phyloP scores from a whole-genome alignment of 352 stramenopile genomes.

The Phytopythium ostracodes region DNA sequence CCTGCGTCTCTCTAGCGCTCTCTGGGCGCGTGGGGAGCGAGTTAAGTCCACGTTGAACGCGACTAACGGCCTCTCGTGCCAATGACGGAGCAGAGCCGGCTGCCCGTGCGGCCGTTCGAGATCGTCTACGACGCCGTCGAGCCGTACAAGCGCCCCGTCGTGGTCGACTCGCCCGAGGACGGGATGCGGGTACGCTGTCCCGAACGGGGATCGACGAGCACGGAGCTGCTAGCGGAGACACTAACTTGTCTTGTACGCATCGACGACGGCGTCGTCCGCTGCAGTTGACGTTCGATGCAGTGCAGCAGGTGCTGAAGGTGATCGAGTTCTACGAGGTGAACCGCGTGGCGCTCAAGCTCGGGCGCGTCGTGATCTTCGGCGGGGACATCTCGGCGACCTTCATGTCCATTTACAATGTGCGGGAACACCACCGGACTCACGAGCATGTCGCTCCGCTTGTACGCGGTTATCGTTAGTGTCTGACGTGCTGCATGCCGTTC shows the following conservation, averaged over 20 bases:
- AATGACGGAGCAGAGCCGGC: conserved; percentile 33
- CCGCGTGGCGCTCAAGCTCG: conserved; percentile 72
- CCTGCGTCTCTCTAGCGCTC: no score
- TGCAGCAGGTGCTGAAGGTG: conserved; percentile 59
- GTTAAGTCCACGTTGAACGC: not conserved
- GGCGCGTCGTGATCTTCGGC: conserved; percentile 79
- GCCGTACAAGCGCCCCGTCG: conserved; percentile 54
- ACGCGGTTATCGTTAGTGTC: not conserved
- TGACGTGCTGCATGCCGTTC: not conserved
- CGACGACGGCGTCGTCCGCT: not conserved
- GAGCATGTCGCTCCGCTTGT: no score
- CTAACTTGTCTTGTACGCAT: not conserved
- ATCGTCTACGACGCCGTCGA: conserved; percentile 69
- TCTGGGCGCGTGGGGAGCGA: not conserved
- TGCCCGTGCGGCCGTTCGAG: conserved; percentile 71
- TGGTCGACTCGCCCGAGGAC: conserved; percentile 70
- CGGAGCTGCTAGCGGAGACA: not conserved
- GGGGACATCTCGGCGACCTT: conserved; percentile 75
- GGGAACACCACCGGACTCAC: not conserved
- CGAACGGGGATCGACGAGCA: not conserved
- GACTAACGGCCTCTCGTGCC: not conserved
- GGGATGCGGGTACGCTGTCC: conserved; percentile 41
- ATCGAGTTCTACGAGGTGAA: conserved; percentile 85
- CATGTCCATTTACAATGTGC: conserved; percentile 87
- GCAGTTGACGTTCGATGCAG: conserved; percentile 64